These are phyloP conservation scores for Agarophyton chilense DNA, from an alignment of 23 red algal genomes.

Conservation along the genomic window DNA sequence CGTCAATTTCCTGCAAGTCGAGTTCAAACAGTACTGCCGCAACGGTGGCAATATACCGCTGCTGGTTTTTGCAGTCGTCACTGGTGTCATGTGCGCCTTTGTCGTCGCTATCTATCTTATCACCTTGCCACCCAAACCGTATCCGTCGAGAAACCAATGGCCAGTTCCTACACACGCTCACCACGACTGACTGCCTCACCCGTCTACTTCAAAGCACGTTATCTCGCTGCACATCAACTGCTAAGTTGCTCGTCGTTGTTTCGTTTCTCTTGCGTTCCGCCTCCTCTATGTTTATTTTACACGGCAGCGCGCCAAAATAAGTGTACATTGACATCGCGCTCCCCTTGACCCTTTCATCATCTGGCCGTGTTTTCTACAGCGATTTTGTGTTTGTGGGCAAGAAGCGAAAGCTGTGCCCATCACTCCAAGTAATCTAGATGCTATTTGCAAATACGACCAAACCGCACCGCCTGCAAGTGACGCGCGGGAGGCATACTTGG, in stretches of 20 bases:
- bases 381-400: too few relatives aligned
- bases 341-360: too few relatives aligned
- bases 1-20: neutral
- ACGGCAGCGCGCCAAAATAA: too few relatives aligned
- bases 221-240: neutral
- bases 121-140: conserved; percentile 19
- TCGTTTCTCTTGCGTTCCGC: neutral
- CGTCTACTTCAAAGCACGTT: neutral
- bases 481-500: too few relatives aligned
- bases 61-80: neutral
- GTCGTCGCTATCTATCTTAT: conserved; percentile 29
- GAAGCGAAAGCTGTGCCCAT: too few relatives aligned
- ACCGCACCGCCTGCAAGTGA: too few relatives aligned
- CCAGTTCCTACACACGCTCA: neutral
- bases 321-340: too few relatives aligned
- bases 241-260: too few relatives aligned
- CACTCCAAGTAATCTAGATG: too few relatives aligned
- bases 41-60: conserved; percentile 32
- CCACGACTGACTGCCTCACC: neutral
- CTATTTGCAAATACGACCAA: too few relatives aligned
- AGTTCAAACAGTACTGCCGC: neutral
- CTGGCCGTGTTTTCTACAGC: too few relatives aligned
- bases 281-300: too few relatives aligned
- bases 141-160: neutral
- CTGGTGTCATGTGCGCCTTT: conserved; percentile 18